Conservation (phyloP, 73 alveolate species). For the Urostyla sp. region DNA sequence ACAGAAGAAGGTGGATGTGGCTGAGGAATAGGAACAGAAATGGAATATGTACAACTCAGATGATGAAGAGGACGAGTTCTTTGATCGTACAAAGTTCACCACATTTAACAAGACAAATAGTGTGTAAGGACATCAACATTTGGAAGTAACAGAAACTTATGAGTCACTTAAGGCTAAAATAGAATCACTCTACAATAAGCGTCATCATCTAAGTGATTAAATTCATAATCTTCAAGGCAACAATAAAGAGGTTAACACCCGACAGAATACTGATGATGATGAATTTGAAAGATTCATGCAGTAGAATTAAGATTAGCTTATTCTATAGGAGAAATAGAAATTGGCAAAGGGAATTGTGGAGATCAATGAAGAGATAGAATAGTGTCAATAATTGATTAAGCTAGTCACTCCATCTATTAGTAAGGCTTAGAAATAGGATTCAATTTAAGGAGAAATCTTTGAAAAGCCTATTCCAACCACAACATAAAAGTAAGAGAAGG, state of each 20-base stretch:
- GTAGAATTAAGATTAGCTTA: conserved; percentile 19
- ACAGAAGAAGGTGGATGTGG: conserved; percentile 29
- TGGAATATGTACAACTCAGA: conserved; percentile 43
- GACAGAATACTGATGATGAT: conserved; percentile 31
- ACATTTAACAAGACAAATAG: conserved; percentile 17
- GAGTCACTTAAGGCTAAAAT: conserved; percentile 57
- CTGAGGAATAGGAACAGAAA: conserved; percentile 33
- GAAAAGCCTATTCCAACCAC: background rate
- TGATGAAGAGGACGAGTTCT: conserved; percentile 67
- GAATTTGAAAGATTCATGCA: conserved; percentile 64
- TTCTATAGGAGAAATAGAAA: conserved; percentile 7
- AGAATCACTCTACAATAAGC: conserved; percentile 25
- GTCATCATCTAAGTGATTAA: conserved; percentile 25
- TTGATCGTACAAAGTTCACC: conserved; percentile 60
- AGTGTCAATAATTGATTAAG: conserved; percentile 27
- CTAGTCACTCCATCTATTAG: conserved; percentile 50
- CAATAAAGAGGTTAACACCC: background rate
- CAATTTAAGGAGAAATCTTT: too few relatives aligned
- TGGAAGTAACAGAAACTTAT: conserved; percentile 46
- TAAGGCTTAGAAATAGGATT: conserved; percentile 5
- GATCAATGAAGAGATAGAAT: conserved; percentile 52
- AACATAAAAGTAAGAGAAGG: background rate
- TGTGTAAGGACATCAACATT: background rate
- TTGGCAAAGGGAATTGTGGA: conserved; percentile 21
- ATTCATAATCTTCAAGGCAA: background rate